phyloP scores from a whole-genome alignment of 2,329 filamentous ascomycete species.

The Diaporthe sp. region DNA sequence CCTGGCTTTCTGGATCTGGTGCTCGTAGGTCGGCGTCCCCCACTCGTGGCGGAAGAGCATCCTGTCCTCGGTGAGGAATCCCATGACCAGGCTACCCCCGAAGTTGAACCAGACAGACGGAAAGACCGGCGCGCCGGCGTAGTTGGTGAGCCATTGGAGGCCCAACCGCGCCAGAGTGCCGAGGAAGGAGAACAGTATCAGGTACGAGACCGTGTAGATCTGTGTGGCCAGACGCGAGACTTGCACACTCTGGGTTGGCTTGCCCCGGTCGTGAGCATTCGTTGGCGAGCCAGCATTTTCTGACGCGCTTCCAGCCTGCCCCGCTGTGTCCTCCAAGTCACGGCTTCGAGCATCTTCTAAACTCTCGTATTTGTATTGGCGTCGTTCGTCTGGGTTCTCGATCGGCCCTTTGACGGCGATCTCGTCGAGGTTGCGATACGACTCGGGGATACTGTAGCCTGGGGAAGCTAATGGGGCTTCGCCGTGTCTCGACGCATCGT shows the following conservation, averaged over 20 bases:
- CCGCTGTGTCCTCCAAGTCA: slow-evolving; percentile 45
- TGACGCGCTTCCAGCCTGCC: background rate
- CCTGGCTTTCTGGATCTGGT: slow-evolving; percentile 51
- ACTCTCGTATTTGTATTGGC: slow-evolving; percentile 52
- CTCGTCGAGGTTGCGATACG: slow-evolving; percentile 45
- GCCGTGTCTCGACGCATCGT: background rate
- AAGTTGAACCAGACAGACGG: slow-evolving; percentile 91
- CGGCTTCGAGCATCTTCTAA: slow-evolving; percentile 52
- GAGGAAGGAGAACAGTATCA: slow-evolving; percentile 87
- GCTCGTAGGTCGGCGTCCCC: slow-evolving; percentile 62
- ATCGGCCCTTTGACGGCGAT: slow-evolving; percentile 42
- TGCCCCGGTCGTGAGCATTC: slow-evolving; percentile 12
- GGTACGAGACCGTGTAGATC: slow-evolving; percentile 82
- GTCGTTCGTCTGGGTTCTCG: slow-evolving; percentile 51
- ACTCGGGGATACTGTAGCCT: slow-evolving; percentile 47
- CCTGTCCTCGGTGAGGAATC: slow-evolving; percentile 85
- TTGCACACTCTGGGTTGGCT: background rate
- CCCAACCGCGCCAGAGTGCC: slow-evolving; percentile 89
- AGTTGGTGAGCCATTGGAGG: slow-evolving; percentile 82
- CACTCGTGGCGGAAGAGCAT: slow-evolving; percentile 80
- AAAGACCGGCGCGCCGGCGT: slow-evolving; percentile 83
- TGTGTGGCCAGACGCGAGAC: slow-evolving; percentile 68
- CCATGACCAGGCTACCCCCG: slow-evolving; percentile 84
- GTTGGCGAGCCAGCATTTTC: background rate
- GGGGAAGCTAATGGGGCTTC: slow-evolving; percentile 20